Evolutionary conservation across 176 grass and related monocot genomes (phyloP), one percentile per base, ranked within the genome.

Genomic region (Oryza meridionalis): DNA sequence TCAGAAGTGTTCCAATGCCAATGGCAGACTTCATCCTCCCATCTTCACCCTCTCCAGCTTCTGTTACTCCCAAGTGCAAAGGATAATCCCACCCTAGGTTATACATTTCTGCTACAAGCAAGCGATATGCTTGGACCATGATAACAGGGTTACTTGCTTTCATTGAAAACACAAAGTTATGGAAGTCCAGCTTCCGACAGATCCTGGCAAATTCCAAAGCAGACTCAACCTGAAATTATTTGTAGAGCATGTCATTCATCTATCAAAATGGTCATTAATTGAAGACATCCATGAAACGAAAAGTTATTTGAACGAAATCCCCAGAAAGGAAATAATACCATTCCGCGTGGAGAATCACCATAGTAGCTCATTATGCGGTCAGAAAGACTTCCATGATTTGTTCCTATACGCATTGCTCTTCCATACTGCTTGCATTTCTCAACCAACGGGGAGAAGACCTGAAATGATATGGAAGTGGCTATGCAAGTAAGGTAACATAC

Each of bases 281-380:
- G 71, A 82, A 16, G 11, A 84, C 77, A 71, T 76, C 25, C 9
- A 11, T 3, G 3, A 46, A 46, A 46, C 2, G 44, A 46, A 6
- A 51, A 51, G 11, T 11, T 16, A 15, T 50, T 51, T 51, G 49
- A 51, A 51, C 0, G 15, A 51, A 51, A 11, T 27, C 32, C 61
- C 8, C 7, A 55, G 21, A 76, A 76, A 87, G 70, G 58, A 88
- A 61, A 81, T 66, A 81, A 78, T 90, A 99, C 96, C 96, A 99
- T 99, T 92, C 96, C 96, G 25, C 96, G 83, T 45, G 96, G 96
- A 88, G 96, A 99, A 90, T 99, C 96, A 69, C 96, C 96, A 83
- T 96, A 99, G 72, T 99, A 99, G 77, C 96, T 99, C 96, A 99
- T 99, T 78, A 99, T 99, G 72, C 96, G 96, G 81, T 99, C 96